Base-by-base conservation (phyloP, 495 filamentous ascomycete species). In the Clavariopsis aquatica region DNA sequence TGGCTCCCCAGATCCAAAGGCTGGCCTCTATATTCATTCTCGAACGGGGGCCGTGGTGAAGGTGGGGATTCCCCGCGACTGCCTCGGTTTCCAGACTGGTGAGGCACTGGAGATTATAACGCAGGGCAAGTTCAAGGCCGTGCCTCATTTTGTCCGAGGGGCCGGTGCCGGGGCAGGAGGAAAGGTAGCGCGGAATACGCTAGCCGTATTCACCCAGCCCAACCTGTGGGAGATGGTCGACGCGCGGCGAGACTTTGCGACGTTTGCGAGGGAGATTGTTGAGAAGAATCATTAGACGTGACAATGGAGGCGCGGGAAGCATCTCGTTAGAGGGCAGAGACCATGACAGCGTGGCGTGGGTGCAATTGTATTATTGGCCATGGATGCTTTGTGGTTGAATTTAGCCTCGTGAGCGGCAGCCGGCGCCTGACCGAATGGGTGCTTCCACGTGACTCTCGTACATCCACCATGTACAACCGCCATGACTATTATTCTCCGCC, bases 161-260 rank as follows among this genome's bases (percentile, higher is more conserved):
- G 79, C 85, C 58, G 74, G 81, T 36, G 74, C 78, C 0, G 75
- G 75, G 23, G 59, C 72, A 41, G 70, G 77, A 43, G 74, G 67
- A 19, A 76, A 78, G 47, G 82, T 96, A 62, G 92, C 93, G 46
- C 81, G 94, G 65, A 98, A 97, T 79, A 98, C 94, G 52, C 78
- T 98, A 60, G 94, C 94, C 5, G 92, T 98, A 28, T 98, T 98
- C 74, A 98, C 94, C 49, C 94, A 98, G 81, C 94, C 94, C 43
- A 96, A 96, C 79, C 74, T 98, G 49, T 87, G 84, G 55, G 94
- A 96, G 69, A 84, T 88, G 78, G 91, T 98, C 17, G 89, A 91
- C 74, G 78, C 79, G 53, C 82, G 87, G 71, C 78, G 81, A 65
- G 86, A 88, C 45, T 98, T 98, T 82, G 94, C 88, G 28, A 85